Base-by-base conservation (phyloP, 805 yeast genomes). In the Isabelozyma rhagii region DNA sequence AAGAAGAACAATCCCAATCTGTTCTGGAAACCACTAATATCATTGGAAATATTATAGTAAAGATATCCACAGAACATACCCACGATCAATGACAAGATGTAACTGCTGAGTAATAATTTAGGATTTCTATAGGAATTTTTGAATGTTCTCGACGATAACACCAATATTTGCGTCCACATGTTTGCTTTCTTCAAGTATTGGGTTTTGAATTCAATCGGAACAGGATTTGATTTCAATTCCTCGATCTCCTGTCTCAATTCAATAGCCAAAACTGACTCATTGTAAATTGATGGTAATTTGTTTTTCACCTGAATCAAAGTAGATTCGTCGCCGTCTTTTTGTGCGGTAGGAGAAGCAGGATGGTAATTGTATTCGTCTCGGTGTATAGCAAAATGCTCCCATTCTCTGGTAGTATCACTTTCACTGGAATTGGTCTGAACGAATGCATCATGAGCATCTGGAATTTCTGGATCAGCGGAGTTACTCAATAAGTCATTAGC, bases 11-110 rank as follows among this genome's bases (percentile, higher is more conserved):
- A 74, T 0, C 99, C 99, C 55, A 94, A 76, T 58, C 99, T 79
- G 68, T 94, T 94, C 67, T 94, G 99, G 75, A 94, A 94, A 0
- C 99, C 99, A 60, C 96, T 84, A 48, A 94, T 93, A 64, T 93
- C 97, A 62, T 90, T 87, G 41, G 84, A 74, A 25, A 93, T 84
- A 60, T 90, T 78, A 69, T 85, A 93, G 66, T 94, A 94, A 40
- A 94, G 74, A 45, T 81, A 81, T 0, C 98, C 97, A 67, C 97
- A 85, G 68, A 93, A 87, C 4, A 84, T 61, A 0, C 96, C 97
- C 66, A 93, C 81, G 13, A 84, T 64, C 8, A 89, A 67, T 0
- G 97, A 85, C 51, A 93, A 74, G 1, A 86, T 72, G 61, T 93
- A 93, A 60, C 94, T 96, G 1, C 94, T 88, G 51, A 91, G 64